These are phyloP conservation scores for Starmerella riodocensis DNA, from an alignment of 805 yeast species.

Conservation along the genomic window DNA sequence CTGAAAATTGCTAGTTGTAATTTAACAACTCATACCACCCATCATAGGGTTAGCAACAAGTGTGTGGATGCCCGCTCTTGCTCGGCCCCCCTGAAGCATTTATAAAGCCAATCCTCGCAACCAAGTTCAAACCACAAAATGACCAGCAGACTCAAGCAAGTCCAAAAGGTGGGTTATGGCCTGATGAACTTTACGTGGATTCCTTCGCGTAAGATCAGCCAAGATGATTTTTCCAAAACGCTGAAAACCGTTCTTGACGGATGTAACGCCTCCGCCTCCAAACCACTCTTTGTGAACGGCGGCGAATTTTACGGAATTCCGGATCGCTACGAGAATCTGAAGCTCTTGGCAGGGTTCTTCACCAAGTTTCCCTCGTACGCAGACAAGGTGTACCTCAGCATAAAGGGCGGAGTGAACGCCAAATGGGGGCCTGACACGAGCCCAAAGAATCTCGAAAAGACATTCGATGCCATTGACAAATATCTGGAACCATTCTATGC, in stretches of 20 bases:
- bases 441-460: constrained; percentile 34
- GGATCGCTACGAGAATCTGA: constrained; percentile 38
- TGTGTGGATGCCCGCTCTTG: too few relatives aligned
- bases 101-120: too few relatives aligned
- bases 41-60: too few relatives aligned
- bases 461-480: constrained; percentile 35
- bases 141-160: not conserved
- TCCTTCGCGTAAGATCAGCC: constrained; percentile 38
- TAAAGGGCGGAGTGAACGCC: constrained; percentile 50
- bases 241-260: constrained; percentile 40
- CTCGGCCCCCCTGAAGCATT: too few relatives aligned
- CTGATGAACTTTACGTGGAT: constrained; percentile 73
- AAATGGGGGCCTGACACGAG: constrained; percentile 38
- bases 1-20: too few relatives aligned
- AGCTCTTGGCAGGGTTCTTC: constrained; percentile 45
- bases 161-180: constrained; percentile 48
- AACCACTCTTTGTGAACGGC: constrained; percentile 47
- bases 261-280: constrained; percentile 19
- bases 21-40: too few relatives aligned
- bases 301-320: constrained; percentile 68
- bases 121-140: not conserved
- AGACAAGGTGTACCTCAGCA: constrained; percentile 43
- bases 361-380: constrained; percentile 43
- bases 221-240: constrained; percentile 40
- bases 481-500: constrained; percentile 18